Percentiles rank a stretch among this genome's conserved stretches.
Conservation (phyloP, 1,284 basidiomycete species). For the Paramarasmius palmivorus region DNA sequence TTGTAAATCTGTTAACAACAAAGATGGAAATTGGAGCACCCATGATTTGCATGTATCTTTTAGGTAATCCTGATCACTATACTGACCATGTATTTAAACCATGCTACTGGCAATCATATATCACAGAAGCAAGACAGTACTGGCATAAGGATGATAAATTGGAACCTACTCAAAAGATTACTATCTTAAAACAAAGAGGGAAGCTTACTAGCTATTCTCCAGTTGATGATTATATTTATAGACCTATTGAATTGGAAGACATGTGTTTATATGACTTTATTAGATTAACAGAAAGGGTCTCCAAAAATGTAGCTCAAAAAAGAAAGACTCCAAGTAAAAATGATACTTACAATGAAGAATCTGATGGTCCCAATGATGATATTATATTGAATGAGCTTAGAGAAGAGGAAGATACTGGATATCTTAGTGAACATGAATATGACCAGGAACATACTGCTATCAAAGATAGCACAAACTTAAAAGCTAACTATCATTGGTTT, state of each 20-base stretch:
- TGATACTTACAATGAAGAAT: not conserved
- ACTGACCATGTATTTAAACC: not conserved
- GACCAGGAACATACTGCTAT: no score
- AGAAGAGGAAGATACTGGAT: no score
- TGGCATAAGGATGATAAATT: not conserved
- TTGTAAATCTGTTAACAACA: not conserved
- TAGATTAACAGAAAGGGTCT: not conserved
- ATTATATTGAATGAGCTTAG: no score
- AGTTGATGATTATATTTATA: not conserved
- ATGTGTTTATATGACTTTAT: constrained; percentile 3
- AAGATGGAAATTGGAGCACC: no score
- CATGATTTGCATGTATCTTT: no score
- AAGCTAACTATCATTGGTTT: not conserved
- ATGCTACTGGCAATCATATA: not conserved
- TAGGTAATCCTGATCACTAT: no score
- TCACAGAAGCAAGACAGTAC: not conserved
- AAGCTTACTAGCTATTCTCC: not conserved
- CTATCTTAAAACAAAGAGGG: not conserved
- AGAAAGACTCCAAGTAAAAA: not conserved
- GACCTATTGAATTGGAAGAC: not conserved
- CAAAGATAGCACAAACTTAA: not conserved
- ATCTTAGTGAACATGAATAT: no score
- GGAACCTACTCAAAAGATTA: not conserved
- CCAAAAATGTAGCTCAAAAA: not conserved
- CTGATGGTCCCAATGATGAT: no score